Conservation (phyloP, 78 protist species). For the Monocercomonoides exilis region DNA sequence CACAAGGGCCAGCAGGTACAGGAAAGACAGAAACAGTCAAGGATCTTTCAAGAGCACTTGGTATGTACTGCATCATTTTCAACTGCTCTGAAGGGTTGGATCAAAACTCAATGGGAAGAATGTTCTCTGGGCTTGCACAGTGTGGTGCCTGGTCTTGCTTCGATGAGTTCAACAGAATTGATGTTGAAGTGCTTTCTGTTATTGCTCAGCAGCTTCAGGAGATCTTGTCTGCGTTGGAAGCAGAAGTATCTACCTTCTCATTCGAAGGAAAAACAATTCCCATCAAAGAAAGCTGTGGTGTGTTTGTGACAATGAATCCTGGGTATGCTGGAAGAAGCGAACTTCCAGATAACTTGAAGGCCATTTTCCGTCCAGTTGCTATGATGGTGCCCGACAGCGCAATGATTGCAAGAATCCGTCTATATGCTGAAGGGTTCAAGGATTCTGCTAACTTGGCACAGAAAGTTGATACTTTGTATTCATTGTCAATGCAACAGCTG, state of each 20-base stretch:
- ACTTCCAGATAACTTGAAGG: conserved; percentile 76
- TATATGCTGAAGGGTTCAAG: conserved; percentile 43
- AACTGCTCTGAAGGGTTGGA: conserved; percentile 74
- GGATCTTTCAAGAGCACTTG: conserved; percentile 69
- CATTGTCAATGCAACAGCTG: conserved; percentile 40
- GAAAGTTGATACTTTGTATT: conserved; percentile 41
- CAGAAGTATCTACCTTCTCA: conserved; percentile 19
- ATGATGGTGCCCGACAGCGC: conserved; percentile 78
- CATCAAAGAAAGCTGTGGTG: conserved; percentile 51
- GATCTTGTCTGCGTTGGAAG: conserved; percentile 46
- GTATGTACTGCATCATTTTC: conserved; percentile 54
- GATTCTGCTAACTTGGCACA: conserved; percentile 9
- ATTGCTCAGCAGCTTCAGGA: conserved; percentile 70
- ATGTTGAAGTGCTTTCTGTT: conserved; percentile 64
- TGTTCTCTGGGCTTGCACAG: conserved; percentile 60
- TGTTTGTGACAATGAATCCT: conserved; percentile 79
- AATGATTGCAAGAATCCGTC: conserved; percentile 67
- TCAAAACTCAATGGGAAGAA: conserved; percentile 49
- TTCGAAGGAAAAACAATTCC: conserved; percentile 53
- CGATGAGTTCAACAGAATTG: conserved; percentile 60
- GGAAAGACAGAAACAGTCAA: conserved; percentile 83
- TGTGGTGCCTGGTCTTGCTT: conserved; percentile 32
- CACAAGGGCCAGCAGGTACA: conserved; percentile 82
- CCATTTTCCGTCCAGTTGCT: conserved; percentile 67
- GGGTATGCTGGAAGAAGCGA: conserved; percentile 79